Base-by-base conservation (phyloP, 371 early-diverging fungal species). In the Paraphysoderma sedebokerense region DNA sequence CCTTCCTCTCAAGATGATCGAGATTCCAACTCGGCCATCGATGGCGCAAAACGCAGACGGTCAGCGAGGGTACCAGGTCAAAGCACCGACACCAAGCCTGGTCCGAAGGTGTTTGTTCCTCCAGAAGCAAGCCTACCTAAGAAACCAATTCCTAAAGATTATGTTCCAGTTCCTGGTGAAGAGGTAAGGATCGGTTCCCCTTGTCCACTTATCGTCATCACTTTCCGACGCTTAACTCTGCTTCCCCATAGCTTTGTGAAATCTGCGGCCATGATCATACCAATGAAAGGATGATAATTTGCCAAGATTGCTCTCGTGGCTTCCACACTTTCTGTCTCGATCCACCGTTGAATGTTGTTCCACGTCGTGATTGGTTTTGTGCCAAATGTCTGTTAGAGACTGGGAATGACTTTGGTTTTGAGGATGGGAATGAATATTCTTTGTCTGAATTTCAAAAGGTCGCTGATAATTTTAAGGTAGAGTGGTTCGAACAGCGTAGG, bases 341-440 rank as follows among this genome's bases (percentile, higher is more conserved):
- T 6, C 90, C 91, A 9, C 75, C 80, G 3, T 60, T 88, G 28
- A 57, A 42, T 1, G 51, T 56, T 19, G 62, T 81, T 12, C 87
- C 91, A 6, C 65, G 71, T 44, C 58, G 70, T 17, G 84, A 87
- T 32, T 92, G 92, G 92, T 85, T 76, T 54, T 92, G 92, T 62
- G 56, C 77, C n/a, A 63, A 79, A 37, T 92, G 92, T 50, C 60
- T 92, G 27, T 67, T 76, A 33, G 65, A 68, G 8, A 72, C 77
- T 8, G 87, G 85, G n/a, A 66, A 72, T 27, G 88, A 90, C 46
- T 93, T 83, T 65, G 97, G 92, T 1, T 96, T 92, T 51, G 89
- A 87, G 53, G 86, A 83, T 33, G 86, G 88, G 1, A 73, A 71
- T 22, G 78, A 77, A 52, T 81, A 87, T 51, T 70, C 73, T 15